Evolutionary conservation across 164 flowering plant species (phyloP).

Genomic region (Euptelea pleiosperma): DNA sequence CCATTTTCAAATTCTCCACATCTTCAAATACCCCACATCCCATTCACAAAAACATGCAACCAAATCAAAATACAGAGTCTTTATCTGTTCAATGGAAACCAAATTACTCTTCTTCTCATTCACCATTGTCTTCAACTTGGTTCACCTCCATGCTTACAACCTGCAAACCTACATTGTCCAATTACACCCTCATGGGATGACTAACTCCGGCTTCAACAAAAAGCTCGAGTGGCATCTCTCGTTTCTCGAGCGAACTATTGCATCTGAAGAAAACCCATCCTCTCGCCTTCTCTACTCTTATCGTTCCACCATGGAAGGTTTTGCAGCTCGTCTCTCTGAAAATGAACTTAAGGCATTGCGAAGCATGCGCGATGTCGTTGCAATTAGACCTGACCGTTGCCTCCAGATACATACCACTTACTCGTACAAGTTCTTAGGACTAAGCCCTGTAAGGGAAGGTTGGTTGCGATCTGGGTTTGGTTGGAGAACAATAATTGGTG

Average conservation of each 20-base stretch:
- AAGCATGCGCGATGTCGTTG: conserved; percentile 46
- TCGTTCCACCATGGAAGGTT: conserved; percentile 73
- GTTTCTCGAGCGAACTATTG: conserved; percentile 40
- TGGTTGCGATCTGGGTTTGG: conserved; percentile 51
- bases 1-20: conserved; percentile 25
- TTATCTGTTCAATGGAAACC: conserved; percentile 29
- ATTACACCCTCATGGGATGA: conserved; percentile 55
- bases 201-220: conserved; percentile 31
- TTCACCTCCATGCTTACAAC: conserved; percentile 22
- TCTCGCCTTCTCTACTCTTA: conserved; percentile 78
- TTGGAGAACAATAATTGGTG: conserved; percentile 64
- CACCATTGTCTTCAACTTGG: conserved; percentile 11
- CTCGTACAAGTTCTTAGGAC: conserved; percentile 77
- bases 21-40: conserved; percentile 56
- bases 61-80: background rate
- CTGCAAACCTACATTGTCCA: conserved; percentile 76
- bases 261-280: conserved; percentile 36
- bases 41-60: conserved; percentile 22
- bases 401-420: conserved; percentile 67
- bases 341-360: conserved; percentile 34
- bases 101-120: conserved; percentile 17
- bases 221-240: conserved; percentile 68
- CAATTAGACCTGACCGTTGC: conserved; percentile 49
- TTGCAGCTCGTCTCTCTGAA: conserved; percentile 66
- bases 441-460: conserved; percentile 23